Percentiles rank a stretch among this genome's conserved stretches.
Evolutionary conservation across 2,329 filamentous ascomycete species (phyloP).

Genomic region (Tolypocladium sp.): DNA sequence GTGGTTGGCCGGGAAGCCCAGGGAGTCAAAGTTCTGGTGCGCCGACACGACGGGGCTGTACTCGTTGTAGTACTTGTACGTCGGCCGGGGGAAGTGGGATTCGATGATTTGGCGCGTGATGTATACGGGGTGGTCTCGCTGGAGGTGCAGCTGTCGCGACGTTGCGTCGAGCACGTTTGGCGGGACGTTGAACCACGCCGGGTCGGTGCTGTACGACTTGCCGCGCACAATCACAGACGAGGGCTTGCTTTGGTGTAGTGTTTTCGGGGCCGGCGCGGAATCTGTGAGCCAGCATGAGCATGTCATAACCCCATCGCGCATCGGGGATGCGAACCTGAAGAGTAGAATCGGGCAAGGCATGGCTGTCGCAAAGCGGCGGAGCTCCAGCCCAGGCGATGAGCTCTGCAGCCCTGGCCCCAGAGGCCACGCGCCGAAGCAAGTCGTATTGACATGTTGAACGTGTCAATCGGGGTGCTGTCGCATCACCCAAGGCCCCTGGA

Average conservation of each 20-base stretch:
- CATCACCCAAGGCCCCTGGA: not conserved
- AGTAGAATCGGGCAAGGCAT: not conserved
- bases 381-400: constrained; percentile 1
- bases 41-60: constrained; percentile 79
- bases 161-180: constrained; percentile 65
- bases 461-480: not conserved
- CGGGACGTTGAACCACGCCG: constrained; percentile 76
- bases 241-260: constrained; percentile 4
- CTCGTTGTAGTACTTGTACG: constrained; percentile 68
- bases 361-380: not conserved
- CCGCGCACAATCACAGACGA: constrained; percentile 49
- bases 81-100: constrained; percentile 67
- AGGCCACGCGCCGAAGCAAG: constrained; percentile 17
- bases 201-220: constrained; percentile 56
- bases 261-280: not conserved
- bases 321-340: not conserved
- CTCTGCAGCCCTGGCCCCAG: constrained; percentile 12
- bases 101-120: constrained; percentile 92
- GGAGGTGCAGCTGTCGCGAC: constrained; percentile 75
- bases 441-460: constrained; percentile 14
- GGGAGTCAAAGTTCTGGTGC: constrained; percentile 88
- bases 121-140: constrained; percentile 78
- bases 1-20: constrained; percentile 83
- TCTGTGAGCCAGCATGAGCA: not conserved
- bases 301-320: not conserved